Evolutionary conservation across 345 rosid species (phyloP).

Genomic region (Heritiera littoralis): DNA sequence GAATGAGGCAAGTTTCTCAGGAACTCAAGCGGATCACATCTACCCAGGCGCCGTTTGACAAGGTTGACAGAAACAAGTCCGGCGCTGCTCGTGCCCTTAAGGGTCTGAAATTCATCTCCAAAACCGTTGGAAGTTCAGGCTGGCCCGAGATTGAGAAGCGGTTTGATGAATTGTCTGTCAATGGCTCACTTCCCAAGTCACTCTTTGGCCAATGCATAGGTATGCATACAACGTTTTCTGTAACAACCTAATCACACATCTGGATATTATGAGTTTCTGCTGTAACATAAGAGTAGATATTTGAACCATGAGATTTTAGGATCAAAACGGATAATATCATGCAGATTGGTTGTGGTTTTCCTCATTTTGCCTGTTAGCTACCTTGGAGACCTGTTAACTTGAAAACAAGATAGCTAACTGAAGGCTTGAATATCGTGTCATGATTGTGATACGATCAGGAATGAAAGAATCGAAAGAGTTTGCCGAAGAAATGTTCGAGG

Average conservation of each 20-base stretch:
- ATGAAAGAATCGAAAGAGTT: conserved; percentile 78
- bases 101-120: conserved; percentile 64
- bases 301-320: too few relatives aligned
- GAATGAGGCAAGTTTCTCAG: conserved; percentile 55
- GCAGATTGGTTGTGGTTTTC: too few relatives aligned
- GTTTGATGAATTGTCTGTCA: conserved; percentile 49
- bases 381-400: not conserved
- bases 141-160: conserved; percentile 64
- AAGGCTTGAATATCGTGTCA: too few relatives aligned
- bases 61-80: conserved; percentile 55
- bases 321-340: too few relatives aligned
- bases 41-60: conserved; percentile 32
- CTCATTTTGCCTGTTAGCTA: too few relatives aligned
- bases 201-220: conserved; percentile 78
- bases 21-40: conserved; percentile 59
- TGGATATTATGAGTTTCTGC: too few relatives aligned
- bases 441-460: conserved; percentile 38
- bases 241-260: too few relatives aligned
- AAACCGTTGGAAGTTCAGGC: conserved; percentile 45
- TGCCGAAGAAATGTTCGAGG: conserved; percentile 60
- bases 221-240: conserved; percentile 9
- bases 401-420: not conserved
- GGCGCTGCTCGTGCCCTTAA: conserved; percentile 68
- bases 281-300: too few relatives aligned
- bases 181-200: conserved; percentile 58